These are phyloP conservation scores for Salvia splendens DNA, from an alignment of 257 asterid species.

Conservation along the genomic window DNA sequence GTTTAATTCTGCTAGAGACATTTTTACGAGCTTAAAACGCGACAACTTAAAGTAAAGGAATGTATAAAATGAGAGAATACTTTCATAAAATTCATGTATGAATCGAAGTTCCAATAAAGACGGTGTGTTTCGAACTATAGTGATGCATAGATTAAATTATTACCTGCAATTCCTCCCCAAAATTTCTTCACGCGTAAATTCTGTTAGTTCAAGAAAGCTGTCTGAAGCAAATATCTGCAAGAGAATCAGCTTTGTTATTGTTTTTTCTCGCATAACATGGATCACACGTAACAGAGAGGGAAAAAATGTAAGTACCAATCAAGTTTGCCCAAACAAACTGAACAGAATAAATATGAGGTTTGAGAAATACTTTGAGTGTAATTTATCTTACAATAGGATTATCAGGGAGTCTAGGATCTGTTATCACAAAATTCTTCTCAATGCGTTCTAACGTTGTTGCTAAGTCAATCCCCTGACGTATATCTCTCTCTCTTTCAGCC, in stretches of 20 bases:
- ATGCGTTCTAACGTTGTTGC: constrained; percentile 98
- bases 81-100: constrained; percentile 5
- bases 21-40: constrained; percentile 20
- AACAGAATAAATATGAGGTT: constrained; percentile 11
- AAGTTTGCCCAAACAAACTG: neutral
- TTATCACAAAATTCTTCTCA: constrained; percentile 94
- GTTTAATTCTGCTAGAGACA: constrained; percentile 3
- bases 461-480: constrained; percentile 94
- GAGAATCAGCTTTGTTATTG: neutral
- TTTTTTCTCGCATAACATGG: neutral
- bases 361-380: neutral
- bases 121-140: neutral
- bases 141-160: constrained; percentile 13
- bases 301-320: constrained; percentile 3
- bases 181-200: constrained; percentile 93
- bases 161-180: constrained; percentile 97
- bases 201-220: constrained; percentile 98
- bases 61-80: constrained; percentile 7
- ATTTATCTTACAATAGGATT: constrained; percentile 80
- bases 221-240: constrained; percentile 98
- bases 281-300: neutral
- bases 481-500: constrained; percentile 90
- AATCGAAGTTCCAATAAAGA: constrained; percentile 6
- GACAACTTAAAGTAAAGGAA: neutral
- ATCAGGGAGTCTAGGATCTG: constrained; percentile 99